Evolutionary conservation across 2,329 filamentous ascomycete species (phyloP), one percentile per base, ranked within the genome.

Genomic region (Gnomoniopsis smithogilvyi): DNA sequence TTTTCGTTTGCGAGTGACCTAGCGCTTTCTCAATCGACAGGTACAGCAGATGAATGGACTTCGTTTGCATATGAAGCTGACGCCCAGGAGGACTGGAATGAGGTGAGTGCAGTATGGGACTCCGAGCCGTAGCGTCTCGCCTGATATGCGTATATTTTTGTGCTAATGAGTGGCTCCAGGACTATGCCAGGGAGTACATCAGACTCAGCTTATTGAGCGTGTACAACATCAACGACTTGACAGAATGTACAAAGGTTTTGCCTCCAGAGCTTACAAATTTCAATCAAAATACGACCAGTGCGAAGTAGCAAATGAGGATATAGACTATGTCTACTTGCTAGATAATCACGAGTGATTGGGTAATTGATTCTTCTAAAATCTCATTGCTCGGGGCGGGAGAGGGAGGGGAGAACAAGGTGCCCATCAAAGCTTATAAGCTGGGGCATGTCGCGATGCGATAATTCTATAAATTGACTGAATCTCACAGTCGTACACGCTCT

Each of bases 171-270:
- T n/a, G n/a, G n/a, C 34, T 38, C 45, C 11, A 54, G 56, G 50
- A 54, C 26, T 79, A 74, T 56, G 72, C 76, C 1, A 67, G 70
- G 43, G 76, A 74, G 0, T 78, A 79, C 62, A 74, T 74, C 21
- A 72, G 76, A 15, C 69, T 79, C 62, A 76, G 73, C 22, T 64
- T 79, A 22, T 69, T 79, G 3, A 77, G 76, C 8, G 74, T 78
- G 2, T 73, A 75, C 48, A 78, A 78, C 55, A 72, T 78, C 63
- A 77, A 79, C 50, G 63, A 72, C 21, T 67, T 79, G 24, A 76
- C 72, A 17, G 76, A 78, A 52, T 78, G 76, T 65, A 74, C 76
- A 0, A 66, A 69, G 43, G 72, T 76, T 2, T 60, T 79, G 22
- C 56, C 56, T 38, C 34, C 34, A 15, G 34, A 38, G 15, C 34